These are phyloP conservation scores for Apiospora koreana DNA, from an alignment of 2,329 filamentous ascomycete species.

Conservation along the genomic window DNA sequence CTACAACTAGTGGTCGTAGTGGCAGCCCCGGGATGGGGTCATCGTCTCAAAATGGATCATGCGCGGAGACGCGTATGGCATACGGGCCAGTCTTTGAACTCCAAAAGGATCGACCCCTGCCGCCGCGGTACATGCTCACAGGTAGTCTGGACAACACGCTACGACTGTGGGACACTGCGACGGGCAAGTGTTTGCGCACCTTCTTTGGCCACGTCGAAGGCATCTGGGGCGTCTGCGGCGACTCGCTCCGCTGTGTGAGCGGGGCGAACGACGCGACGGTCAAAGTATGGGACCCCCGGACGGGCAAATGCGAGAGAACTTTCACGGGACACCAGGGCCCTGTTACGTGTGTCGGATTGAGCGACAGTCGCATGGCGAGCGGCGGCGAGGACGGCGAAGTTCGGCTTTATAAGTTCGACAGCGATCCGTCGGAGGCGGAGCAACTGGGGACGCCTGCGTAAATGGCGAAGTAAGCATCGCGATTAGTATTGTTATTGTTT, in stretches of 20 bases:
- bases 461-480: constrained; percentile 8
- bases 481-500: background rate
- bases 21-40: constrained; percentile 36
- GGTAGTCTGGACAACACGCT: constrained; percentile 90
- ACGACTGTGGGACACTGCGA: constrained; percentile 85
- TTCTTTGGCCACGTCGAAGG: constrained; percentile 98
- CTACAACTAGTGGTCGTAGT: constrained; percentile 50
- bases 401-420: constrained; percentile 76
- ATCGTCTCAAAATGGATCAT: constrained; percentile 24
- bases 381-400: constrained; percentile 94
- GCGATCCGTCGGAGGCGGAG: constrained; percentile 43
- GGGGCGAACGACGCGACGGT: constrained; percentile 81
- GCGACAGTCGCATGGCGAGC: constrained; percentile 85
- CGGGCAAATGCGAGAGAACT: constrained; percentile 88
- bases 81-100: constrained; percentile 66
- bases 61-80: constrained; percentile 47
- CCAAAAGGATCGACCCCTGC: constrained; percentile 65
- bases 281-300: constrained; percentile 80
- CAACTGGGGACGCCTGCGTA: constrained; percentile 54
- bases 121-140: constrained; percentile 89
- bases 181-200: constrained; percentile 80
- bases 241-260: constrained; percentile 83
- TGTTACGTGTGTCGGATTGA: constrained; percentile 89
- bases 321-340: constrained; percentile 89
- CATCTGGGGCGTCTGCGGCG: constrained; percentile 89